Evolutionary conservation across 2,329 filamentous ascomycete species (phyloP).

Genomic region (Cladosporium austrohemisphaericum): DNA sequence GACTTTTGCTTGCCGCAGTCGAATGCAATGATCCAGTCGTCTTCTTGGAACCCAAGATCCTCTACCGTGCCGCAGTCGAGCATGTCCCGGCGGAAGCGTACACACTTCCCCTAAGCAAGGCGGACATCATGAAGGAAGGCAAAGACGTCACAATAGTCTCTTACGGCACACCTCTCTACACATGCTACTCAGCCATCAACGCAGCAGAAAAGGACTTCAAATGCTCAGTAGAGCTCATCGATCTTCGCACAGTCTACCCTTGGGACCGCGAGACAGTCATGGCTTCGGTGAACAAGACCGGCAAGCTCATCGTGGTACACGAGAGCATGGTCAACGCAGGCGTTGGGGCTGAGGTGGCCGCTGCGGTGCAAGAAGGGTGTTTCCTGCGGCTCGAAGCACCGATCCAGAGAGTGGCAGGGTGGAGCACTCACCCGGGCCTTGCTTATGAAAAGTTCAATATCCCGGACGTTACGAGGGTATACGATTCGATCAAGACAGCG

Average conservation of each 20-base stretch:
- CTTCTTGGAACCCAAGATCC: conserved; percentile 90
- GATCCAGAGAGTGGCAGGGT: conserved; percentile 80
- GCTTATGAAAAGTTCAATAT: conserved; percentile 68
- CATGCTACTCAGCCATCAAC: conserved; percentile 71
- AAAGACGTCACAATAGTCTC: conserved; percentile 79
- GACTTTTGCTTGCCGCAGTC: conserved; percentile 72
- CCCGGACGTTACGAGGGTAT: conserved; percentile 74
- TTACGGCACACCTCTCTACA: conserved; percentile 86
- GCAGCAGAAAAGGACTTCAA: conserved; percentile 72
- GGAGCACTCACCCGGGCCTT: conserved; percentile 78
- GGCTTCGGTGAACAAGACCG: conserved; percentile 80
- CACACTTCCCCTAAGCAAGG: conserved; percentile 78
- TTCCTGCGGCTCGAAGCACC: conserved; percentile 83
- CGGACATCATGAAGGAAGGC: conserved; percentile 77
- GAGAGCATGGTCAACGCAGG: conserved; percentile 90
- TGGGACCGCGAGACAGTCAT: conserved; percentile 84
- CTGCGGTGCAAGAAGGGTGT: conserved; percentile 81
- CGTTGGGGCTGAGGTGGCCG: conserved; percentile 83
- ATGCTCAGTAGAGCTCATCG: conserved; percentile 77
- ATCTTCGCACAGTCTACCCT: conserved; percentile 82
- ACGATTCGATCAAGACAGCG: conserved; percentile 47
- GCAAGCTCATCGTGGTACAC: conserved; percentile 81
- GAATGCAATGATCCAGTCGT: conserved; percentile 79
- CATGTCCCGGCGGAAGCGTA: conserved; percentile 81
- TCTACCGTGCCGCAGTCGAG: conserved; percentile 88